Conservation (phyloP, 2,329 filamentous ascomycete genomes). For the Amauroascus niger region DNA sequence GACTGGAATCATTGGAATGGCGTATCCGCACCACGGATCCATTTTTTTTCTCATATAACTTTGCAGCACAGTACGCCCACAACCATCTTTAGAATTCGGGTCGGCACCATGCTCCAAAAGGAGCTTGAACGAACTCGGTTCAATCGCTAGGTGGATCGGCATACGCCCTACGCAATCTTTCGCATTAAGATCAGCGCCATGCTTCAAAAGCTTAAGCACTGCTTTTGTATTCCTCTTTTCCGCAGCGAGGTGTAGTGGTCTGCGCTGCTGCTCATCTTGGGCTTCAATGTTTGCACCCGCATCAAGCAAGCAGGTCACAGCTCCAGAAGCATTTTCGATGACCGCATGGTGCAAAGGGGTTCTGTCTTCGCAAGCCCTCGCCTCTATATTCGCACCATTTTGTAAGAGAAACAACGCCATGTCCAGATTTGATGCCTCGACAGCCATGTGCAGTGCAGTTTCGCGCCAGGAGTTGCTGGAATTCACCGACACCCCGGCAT, state of each 20-base stretch:
- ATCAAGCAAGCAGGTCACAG: constrained; percentile 1
- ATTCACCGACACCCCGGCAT: neutral
- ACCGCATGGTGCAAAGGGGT: neutral
- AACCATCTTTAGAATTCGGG: constrained; percentile 24
- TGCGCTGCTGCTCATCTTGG: constrained; percentile 31
- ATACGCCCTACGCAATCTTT: neutral
- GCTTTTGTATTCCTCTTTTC: neutral
- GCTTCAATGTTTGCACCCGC: constrained; percentile 29
- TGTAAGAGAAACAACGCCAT: neutral
- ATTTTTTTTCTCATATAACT: neutral
- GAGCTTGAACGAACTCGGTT: neutral
- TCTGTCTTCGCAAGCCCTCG: neutral
- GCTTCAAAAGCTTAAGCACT: too few species aligned
- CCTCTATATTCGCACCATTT: neutral
- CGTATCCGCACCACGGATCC: neutral
- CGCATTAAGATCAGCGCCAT: too few species aligned
- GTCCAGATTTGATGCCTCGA: neutral
- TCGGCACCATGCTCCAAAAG: constrained; percentile 26
- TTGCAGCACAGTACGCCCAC: constrained; percentile 29
- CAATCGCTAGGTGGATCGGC: neutral
- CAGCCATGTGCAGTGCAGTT: constrained; percentile 4
- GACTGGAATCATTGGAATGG: too few species aligned
- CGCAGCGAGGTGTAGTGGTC: constrained; percentile 21
- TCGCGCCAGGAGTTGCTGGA: neutral
- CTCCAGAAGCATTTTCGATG: neutral